A percentile compares a stretch with the other conserved stretches of the same genome.
Conservation (phyloP, 441 rosid genomes). For the Metrosideros polymorpha region DNA sequence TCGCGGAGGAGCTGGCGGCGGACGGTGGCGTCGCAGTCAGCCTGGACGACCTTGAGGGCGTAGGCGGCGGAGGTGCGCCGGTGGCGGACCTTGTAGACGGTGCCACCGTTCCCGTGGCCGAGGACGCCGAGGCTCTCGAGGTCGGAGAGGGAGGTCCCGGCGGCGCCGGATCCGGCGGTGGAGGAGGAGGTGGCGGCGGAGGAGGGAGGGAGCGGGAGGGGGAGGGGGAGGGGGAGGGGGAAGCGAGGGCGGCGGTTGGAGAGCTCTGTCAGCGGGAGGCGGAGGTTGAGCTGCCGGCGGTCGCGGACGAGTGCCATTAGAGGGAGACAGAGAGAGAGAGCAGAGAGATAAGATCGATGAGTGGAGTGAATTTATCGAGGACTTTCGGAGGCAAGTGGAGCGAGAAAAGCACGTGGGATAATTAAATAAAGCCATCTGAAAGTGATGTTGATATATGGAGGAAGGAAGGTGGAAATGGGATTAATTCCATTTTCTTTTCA, state of each 20-base stretch:
- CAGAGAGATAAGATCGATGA: not conserved
- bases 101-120: constrained; percentile 85
- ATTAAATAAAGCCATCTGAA: not conserved
- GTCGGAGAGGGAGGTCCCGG: constrained; percentile 22
- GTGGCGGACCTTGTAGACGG: constrained; percentile 64
- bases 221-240: constrained; percentile 38
- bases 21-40: constrained; percentile 40
- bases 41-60: constrained; percentile 66
- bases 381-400: not conserved
- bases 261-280: constrained; percentile 60
- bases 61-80: constrained; percentile 38
- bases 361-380: not conserved
- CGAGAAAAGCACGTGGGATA: not conserved
- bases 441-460: not conserved
- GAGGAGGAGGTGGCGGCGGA: not conserved
- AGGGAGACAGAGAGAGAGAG: not conserved
- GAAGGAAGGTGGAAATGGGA: not conserved
- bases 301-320: constrained; percentile 66
- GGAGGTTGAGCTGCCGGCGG: constrained; percentile 82
- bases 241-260: constrained; percentile 62
- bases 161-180: not conserved
- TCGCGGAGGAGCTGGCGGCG: constrained; percentile 67
- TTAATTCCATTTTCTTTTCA: not conserved
- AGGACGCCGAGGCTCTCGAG: constrained; percentile 62
- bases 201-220: constrained; percentile 3